Percentiles rank a stretch among this genome's conserved stretches.
phyloP scores from a whole-genome alignment of 2,329 filamentous ascomycete genomes.

The Fusarium torreyae region DNA sequence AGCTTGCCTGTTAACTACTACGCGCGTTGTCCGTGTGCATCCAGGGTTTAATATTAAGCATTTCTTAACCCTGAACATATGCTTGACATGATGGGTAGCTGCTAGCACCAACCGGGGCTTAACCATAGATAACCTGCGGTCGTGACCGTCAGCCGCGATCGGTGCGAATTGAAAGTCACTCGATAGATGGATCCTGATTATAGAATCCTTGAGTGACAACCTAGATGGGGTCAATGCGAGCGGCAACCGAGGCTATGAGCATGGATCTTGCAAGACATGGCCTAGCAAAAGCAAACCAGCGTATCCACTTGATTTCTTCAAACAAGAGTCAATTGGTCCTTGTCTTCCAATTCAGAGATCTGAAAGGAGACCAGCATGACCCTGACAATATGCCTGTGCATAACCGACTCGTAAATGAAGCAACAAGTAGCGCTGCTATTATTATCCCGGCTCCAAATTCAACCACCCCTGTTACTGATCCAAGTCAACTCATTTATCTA shows the following conservation, averaged over 20 bases:
- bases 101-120: slow-evolving; percentile 2
- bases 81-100: not conserved
- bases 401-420: slow-evolving; percentile 26
- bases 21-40: not conserved
- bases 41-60: slow-evolving; percentile 5
- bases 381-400: slow-evolving; percentile 13
- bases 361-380: slow-evolving; percentile 15
- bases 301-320: slow-evolving; percentile 6
- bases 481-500: slow-evolving; percentile 31
- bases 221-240: slow-evolving; percentile 8
- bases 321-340: slow-evolving; percentile 21
- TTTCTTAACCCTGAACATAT: slow-evolving; percentile 1
- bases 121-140: slow-evolving; percentile 16
- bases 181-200: not conserved
- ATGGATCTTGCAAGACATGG: slow-evolving; percentile 8
- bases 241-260: slow-evolving; percentile 11
- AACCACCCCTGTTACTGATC: slow-evolving; percentile 26
- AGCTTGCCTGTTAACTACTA: not conserved
- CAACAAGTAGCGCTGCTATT: not conserved
- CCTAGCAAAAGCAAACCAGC: slow-evolving; percentile 4
- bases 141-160: slow-evolving; percentile 17
- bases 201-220: slow-evolving; percentile 2
- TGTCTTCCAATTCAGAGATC: not conserved
- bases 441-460: slow-evolving; percentile 26
- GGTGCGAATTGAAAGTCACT: slow-evolving; percentile 1